Base-by-base conservation (phyloP, 1,284 basidiomycete species). In the Neonothopanus nambi region DNA sequence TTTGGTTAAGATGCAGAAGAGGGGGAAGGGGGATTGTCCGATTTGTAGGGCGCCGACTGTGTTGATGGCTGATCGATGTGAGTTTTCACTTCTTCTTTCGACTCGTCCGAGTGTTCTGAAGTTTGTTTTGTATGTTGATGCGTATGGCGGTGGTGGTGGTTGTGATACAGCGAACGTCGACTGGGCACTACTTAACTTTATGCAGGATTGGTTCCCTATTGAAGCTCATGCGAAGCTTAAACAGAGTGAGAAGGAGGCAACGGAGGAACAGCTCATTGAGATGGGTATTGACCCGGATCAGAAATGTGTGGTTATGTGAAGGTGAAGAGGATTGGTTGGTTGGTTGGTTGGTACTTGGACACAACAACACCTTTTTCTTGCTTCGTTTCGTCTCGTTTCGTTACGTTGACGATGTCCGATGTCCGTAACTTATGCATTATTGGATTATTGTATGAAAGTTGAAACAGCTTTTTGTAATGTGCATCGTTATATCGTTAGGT, bases 1-100 rank as follows among this genome's bases (percentile, higher is more conserved):
- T 68, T 75, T 98, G 15, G 93, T 94, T 45, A 97, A 98, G 74
- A 89, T 98, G 84, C 95, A 98, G 72, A 91, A 90, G 64, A 77
- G 88, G 13, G 84, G 86, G 0, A 85, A 89, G 62, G 81, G 76
- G 11, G 77, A 89, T 58, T 98, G 95, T 68, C 95, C 95, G 1
- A 81, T 97, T 66, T 98, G 95, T 67, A 79, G 93, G 23, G 78
- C 86, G 1, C 80, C 83, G 2, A 87, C 85, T 9, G 91, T 96
- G 8, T 66, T 93, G 28, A 71, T 76, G 17, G 93, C 93, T 8
- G 81, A 93, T 66, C 77, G 85, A 64, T 75, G 90, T 91, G 60
- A 68, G 88, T 77, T 13, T 48, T 57, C 52, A 48, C 73, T 69
- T 43, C 48, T 57, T 57, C 48, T 30, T 45, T 30, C 40, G 33